A percentile compares a stretch with the other conserved stretches of the same genome.
Evolutionary conservation across 352 stramenopile species (phyloP).

Genomic region (Pythium utonaiense): DNA sequence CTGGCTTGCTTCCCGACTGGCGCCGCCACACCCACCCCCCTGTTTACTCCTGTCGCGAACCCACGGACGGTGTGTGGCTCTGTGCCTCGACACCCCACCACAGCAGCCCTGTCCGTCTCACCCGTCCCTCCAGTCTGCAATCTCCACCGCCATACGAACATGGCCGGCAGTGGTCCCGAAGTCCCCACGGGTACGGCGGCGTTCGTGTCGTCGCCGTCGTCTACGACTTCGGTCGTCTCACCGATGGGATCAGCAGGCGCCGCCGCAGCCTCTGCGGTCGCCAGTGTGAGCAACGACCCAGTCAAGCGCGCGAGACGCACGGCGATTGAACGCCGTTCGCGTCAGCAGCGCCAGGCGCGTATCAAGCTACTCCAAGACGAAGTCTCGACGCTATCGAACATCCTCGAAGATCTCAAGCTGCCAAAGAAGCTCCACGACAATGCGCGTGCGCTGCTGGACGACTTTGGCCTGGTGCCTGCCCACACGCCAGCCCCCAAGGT

Average conservation of each 20-base stretch:
- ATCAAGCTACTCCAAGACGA: constrained; percentile 21
- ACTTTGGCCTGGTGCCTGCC: constrained; percentile 12
- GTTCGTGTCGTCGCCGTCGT: not conserved
- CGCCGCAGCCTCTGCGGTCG: too few species aligned
- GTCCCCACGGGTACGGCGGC: not conserved
- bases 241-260: not conserved
- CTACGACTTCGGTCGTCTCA: not conserved
- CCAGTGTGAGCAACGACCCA: constrained; percentile 5
- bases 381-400: constrained; percentile 12
- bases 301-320: constrained; percentile 21
- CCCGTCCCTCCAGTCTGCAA: not conserved
- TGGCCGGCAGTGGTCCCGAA: not conserved
- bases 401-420: constrained; percentile 19
- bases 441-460: constrained; percentile 13
- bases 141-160: not conserved
- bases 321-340: constrained; percentile 21
- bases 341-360: constrained; percentile 21
- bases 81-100: too few species aligned
- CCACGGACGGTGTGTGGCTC: too few species aligned
- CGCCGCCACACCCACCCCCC: too few species aligned
- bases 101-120: not conserved
- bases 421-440: constrained; percentile 20
- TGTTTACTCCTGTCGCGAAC: too few species aligned
- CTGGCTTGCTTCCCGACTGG: too few species aligned
- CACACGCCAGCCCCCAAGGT: constrained; percentile 11